phyloP scores from a whole-genome alignment of 2,329 filamentous ascomycete species.

The Scedosporium boydii region DNA sequence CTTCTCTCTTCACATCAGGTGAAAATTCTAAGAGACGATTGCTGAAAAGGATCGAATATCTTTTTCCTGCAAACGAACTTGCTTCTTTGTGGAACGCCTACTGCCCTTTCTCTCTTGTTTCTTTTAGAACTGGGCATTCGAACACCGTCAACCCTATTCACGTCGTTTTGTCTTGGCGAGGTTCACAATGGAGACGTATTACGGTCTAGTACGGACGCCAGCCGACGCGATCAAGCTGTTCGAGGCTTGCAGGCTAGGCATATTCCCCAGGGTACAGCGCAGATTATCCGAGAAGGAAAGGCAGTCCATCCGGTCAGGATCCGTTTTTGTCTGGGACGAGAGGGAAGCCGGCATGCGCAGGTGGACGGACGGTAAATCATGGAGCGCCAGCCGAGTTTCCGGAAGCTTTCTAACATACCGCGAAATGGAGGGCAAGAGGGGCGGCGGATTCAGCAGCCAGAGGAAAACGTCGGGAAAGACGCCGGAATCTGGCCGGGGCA shows the following conservation, averaged over 20 bases:
- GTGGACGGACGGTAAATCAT: conserved; percentile 98
- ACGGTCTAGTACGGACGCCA: conserved; percentile 90
- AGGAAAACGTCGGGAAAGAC: conserved; percentile 59
- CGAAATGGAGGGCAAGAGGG: conserved; percentile 98
- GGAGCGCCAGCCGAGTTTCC: conserved; percentile 95
- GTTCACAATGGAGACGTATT: conserved; percentile 79
- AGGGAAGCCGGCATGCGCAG: conserved; percentile 94
- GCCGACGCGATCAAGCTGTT: conserved; percentile 97
- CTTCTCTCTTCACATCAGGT: background rate
- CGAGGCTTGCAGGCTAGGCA: conserved; percentile 83
- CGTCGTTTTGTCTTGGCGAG: background rate
- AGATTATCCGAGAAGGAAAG: conserved; percentile 93
- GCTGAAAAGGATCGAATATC: background rate
- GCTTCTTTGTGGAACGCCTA: no score
- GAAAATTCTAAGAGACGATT: background rate
- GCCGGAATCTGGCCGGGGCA: conserved; percentile 70
- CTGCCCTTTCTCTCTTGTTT: no score
- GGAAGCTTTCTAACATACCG: conserved; percentile 96
- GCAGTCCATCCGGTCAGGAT: conserved; percentile 90
- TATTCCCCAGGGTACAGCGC: conserved; percentile 85
- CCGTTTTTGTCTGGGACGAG: conserved; percentile 99
- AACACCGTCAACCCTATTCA: background rate
- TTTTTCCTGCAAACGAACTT: no score
- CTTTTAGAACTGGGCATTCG: no score
- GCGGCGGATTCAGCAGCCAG: conserved; percentile 57